Percentiles rank a stretch among this genome's conserved stretches.
Evolutionary conservation across 208 protist species (phyloP).

Genomic region (Leishmania braziliensis): DNA sequence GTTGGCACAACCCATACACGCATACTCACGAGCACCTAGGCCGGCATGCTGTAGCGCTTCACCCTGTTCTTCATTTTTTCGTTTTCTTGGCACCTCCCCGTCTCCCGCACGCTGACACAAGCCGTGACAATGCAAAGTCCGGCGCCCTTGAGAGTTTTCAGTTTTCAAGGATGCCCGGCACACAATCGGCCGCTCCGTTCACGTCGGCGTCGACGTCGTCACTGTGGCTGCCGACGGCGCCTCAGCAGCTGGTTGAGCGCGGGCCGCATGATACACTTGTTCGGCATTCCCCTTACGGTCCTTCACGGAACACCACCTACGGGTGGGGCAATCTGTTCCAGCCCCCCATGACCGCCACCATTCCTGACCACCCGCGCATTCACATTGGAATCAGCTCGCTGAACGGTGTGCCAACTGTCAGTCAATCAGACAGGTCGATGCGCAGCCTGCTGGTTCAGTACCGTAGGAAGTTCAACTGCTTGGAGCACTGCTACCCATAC

Average conservation of each 20-base stretch:
- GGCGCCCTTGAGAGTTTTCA: not conserved
- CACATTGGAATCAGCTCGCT: constrained; percentile 83
- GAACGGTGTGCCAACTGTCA: constrained; percentile 54
- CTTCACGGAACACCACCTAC: constrained; percentile 33
- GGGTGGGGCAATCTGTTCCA: constrained; percentile 72
- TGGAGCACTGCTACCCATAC: constrained; percentile 85
- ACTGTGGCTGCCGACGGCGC: not conserved
- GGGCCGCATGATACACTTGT: constrained; percentile 46
- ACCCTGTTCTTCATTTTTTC: not conserved
- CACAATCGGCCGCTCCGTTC: not conserved
- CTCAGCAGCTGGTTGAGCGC: constrained; percentile 43
- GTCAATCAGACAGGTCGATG: constrained; percentile 60
- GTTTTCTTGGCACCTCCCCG: not conserved
- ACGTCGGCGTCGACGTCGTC: not conserved
- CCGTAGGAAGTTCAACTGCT: constrained; percentile 62
- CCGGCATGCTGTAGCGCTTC: not conserved
- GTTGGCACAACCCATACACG: constrained; percentile 3
- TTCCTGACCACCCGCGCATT: constrained; percentile 45
- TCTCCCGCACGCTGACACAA: not conserved
- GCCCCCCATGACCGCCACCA: constrained; percentile 26
- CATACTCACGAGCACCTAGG: constrained; percentile 5
- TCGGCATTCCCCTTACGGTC: constrained; percentile 69
- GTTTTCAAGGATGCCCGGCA: not conserved
- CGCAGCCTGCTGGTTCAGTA: constrained; percentile 56
- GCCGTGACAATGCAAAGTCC: no score